phyloP scores from a whole-genome alignment of 371 early-diverging fungal genomes.

The Rhizopus arrhizus region DNA sequence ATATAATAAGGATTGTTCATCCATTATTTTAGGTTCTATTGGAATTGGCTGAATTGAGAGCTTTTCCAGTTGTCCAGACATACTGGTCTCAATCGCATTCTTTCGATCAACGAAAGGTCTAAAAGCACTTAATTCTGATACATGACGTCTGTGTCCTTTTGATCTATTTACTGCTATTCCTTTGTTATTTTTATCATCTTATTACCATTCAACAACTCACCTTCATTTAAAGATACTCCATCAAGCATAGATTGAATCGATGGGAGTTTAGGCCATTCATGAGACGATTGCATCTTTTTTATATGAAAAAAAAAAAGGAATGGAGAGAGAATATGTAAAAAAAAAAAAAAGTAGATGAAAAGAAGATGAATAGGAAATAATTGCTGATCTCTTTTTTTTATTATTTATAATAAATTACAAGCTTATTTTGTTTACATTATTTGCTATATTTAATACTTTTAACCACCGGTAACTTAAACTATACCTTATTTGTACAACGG shows the following conservation, averaged over 20 bases:
- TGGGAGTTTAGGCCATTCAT: conserved; percentile 26
- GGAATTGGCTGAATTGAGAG: conserved; percentile 11
- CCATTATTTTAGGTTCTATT: conserved; percentile 3
- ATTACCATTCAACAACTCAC: background rate
- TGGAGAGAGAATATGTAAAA: background rate
- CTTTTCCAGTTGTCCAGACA: conserved; percentile 14
- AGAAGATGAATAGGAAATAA: background rate
- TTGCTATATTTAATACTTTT: background rate
- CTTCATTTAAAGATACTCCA: conserved; percentile 19
- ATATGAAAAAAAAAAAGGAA: background rate
- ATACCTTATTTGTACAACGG: conserved; percentile 2
- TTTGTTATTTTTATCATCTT: background rate
- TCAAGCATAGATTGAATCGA: conserved; percentile 35
- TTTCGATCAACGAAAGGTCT: conserved; percentile 3
- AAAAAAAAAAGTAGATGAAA: background rate
- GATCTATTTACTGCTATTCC: conserved; percentile 1
- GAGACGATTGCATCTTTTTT: background rate
- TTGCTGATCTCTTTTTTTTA: background rate
- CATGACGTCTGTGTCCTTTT: conserved; percentile 37
- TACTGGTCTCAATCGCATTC: conserved; percentile 14
- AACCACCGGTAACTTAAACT: background rate
- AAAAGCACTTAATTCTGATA: conserved; percentile 24
- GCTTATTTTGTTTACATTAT: background rate
- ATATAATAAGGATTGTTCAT: background rate
- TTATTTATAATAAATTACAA: too few relatives aligned